Evolutionary conservation across 1,284 basidiomycete genomes (phyloP).

Genomic region (Testicularia cyperi): DNA sequence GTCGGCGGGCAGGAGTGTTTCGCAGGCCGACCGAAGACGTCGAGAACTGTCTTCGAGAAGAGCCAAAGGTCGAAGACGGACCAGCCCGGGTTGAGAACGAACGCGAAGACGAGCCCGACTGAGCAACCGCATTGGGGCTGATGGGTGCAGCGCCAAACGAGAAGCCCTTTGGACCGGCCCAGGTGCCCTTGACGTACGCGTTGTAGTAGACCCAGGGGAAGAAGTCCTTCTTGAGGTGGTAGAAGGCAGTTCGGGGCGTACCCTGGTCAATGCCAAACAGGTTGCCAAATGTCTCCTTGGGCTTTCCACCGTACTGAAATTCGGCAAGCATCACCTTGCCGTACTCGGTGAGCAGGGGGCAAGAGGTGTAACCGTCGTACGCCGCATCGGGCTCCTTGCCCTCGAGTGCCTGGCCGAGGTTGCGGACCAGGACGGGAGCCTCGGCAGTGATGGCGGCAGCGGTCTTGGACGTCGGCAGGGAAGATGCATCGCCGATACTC

Average conservation of each 20-base stretch:
- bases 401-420: conserved; percentile 64
- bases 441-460: conserved; percentile 89
- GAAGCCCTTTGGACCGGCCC: conserved; percentile 57
- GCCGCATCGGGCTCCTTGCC: conserved; percentile 35
- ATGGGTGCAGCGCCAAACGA: conserved; percentile 16
- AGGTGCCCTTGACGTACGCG: conserved; percentile 70
- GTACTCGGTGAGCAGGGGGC: conserved; percentile 70
- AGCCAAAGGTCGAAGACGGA: neutral
- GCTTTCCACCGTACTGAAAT: conserved; percentile 76
- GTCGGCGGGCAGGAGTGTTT: conserved; percentile 51
- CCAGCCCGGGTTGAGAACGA: conserved; percentile 5
- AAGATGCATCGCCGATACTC: conserved; percentile 84
- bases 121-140: conserved; percentile 17
- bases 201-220: conserved; percentile 90
- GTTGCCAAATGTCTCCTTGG: conserved; percentile 71
- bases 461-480: conserved; percentile 91
- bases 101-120: conserved; percentile 18
- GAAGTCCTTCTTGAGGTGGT: conserved; percentile 86
- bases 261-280: conserved; percentile 51
- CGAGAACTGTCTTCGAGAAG: conserved; percentile 28
- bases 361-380: conserved; percentile 60
- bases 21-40: conserved; percentile 32
- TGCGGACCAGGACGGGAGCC: conserved; percentile 88
- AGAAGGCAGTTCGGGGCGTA: conserved; percentile 69
- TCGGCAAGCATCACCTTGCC: conserved; percentile 86